Base-by-base conservation (phyloP, 768 basidiomycete genomes). In the Naganishia vishniacii region DNA sequence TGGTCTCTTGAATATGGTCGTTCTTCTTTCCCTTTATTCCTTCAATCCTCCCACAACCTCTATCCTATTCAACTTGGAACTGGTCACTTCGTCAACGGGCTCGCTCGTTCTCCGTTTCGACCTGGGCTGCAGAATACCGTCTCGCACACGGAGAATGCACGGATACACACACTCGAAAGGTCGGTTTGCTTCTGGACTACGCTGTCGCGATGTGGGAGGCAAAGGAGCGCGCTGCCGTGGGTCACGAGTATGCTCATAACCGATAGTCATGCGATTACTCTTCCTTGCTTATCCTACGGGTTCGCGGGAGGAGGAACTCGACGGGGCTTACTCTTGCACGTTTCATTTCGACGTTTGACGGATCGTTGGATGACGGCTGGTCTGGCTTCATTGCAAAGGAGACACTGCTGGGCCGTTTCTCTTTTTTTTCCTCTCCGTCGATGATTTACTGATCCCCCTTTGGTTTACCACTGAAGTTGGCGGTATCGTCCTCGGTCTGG, bases 281-380 rank as follows among this genome's bases (percentile, higher is more conserved):
- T 6, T 5, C n/a, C n/a, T 25, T 61, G 25, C n/a, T 28, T 31
- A 5, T 8, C 34, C 15, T 20, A 45, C 3, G 25, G 28, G 59
- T 28, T 25, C 15, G 13, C 32, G 2, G 32, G 51, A 9, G 56
- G 63, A 51, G 53, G 41, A 64, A 64, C 63, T 58, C 63, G 63
- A 64, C 63, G 63, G 63, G 63, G 63, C 63, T 64, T 64, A 64
- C 48, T 64, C 63, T 64, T 64, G 63, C 63, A 45, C 63, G 63
- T 62, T 62, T 29, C 41, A 34, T 46, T 34, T 53, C 41, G 13
- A 32, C 13, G 41, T 61, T 61, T 59, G 58, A 34, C 25, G 41
- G 48, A 32, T 42, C 25, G 23, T 49, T 32, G 61, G 61, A 25
- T n/a, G 47, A 48, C 15, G 23, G 34, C 20, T 40, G 31, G 48